Percentiles rank a stretch among this genome's conserved stretches.
Evolutionary conservation across 495 filamentous ascomycete species (phyloP).

Genomic region (Articulospora tetracladia): DNA sequence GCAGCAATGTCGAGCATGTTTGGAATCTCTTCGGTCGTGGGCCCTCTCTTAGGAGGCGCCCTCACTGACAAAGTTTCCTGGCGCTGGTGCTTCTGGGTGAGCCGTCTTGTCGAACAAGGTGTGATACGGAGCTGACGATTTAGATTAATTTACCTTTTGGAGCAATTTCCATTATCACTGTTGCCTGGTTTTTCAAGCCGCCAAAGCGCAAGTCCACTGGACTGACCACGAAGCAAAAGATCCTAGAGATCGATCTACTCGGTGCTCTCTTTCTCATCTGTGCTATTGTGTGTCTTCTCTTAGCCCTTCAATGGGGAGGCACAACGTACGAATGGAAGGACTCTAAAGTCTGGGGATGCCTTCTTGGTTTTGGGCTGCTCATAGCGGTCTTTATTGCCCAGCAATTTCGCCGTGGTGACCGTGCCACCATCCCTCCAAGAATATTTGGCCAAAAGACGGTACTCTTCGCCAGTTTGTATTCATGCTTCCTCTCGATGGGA

Average conservation of each 20-base stretch:
- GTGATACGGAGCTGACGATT: neutral
- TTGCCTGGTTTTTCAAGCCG: conserved; percentile 45
- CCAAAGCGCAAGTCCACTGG: conserved; percentile 33
- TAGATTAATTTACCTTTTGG: conserved; percentile 63
- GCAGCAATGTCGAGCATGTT: conserved; percentile 71
- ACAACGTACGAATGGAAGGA: conserved; percentile 41
- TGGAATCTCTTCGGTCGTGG: conserved; percentile 30
- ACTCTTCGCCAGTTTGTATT: conserved; percentile 13
- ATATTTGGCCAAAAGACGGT: conserved; percentile 21
- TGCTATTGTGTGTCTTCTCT: conserved; percentile 40
- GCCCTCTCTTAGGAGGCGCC: conserved; percentile 57
- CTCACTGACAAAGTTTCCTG: conserved; percentile 60
- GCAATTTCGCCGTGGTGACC: conserved; percentile 45
- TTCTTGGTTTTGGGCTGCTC: conserved; percentile 42
- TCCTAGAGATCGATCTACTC: conserved; percentile 22
- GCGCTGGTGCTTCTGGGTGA: conserved; percentile 54
- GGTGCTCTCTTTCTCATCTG: conserved; percentile 34
- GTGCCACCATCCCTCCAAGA: conserved; percentile 23
- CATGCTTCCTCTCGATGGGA: conserved; percentile 47
- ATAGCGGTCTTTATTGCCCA: conserved; percentile 42
- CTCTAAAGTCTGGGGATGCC: conserved; percentile 21
- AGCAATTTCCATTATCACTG: conserved; percentile 38
- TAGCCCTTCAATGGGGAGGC: conserved; percentile 53
- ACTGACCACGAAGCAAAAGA: conserved; percentile 38
- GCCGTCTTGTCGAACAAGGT: neutral